Conservation (phyloP, 352 stramenopile species). For the Phytophthora fragariae region DNA sequence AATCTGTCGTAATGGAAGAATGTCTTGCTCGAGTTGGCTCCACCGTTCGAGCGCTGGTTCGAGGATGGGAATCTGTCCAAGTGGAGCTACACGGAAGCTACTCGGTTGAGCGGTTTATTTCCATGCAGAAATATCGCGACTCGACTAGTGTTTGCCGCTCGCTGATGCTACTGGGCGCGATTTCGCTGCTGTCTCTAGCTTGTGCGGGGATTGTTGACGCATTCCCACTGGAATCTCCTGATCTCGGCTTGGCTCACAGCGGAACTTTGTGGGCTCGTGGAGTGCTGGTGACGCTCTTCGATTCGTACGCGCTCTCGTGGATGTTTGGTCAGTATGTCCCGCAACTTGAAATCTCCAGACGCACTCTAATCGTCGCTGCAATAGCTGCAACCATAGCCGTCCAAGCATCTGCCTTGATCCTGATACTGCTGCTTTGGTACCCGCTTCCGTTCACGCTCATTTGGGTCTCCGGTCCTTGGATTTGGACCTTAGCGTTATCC, state of each 20-base stretch:
- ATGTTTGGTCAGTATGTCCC: constrained; percentile 21
- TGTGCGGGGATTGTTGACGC: constrained; percentile 24
- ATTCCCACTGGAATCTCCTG: constrained; percentile 19
- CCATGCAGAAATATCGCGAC: constrained; percentile 19
- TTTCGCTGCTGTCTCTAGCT: constrained; percentile 11
- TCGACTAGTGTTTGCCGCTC: constrained; percentile 18
- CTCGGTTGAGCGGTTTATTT: constrained; percentile 19
- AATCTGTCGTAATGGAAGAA: neutral
- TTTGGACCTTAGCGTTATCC: constrained; percentile 14
- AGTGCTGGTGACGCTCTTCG: neutral
- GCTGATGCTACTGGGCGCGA: constrained; percentile 5
- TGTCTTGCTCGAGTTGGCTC: neutral
- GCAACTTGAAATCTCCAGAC: constrained; percentile 20
- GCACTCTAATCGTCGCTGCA: constrained; percentile 1
- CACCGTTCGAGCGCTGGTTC: constrained; percentile 12
- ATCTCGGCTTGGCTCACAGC: constrained; percentile 27
- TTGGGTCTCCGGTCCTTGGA: constrained; percentile 23
- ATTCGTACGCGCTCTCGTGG: constrained; percentile 19
- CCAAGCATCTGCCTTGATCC: neutral
- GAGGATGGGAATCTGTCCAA: constrained; percentile 28
- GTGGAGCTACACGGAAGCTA: constrained; percentile 32
- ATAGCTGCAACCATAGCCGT: constrained; percentile 6
- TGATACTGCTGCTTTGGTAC: constrained; percentile 21
- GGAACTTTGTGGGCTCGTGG: constrained; percentile 23
- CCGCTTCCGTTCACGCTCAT: constrained; percentile 29